phyloP scores from a whole-genome alignment of 2,329 filamentous ascomycete species.

The Paecilomyces niveus region DNA sequence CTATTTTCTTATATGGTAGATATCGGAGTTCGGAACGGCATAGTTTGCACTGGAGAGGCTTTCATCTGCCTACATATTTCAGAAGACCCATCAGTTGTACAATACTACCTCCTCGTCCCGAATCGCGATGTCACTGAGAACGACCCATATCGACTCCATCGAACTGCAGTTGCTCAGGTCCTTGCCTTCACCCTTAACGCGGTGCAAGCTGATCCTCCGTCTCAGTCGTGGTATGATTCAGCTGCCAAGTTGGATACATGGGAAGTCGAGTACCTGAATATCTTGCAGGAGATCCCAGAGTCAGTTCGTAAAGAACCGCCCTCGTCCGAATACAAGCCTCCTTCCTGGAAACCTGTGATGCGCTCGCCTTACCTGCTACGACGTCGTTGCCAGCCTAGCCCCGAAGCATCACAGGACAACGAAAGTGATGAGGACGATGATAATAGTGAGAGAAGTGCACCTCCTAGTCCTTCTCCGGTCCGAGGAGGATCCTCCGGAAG shows the following conservation, averaged over 20 bases:
- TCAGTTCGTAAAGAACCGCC: no score
- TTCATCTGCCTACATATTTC: slow-evolving; percentile 24
- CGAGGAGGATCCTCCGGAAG: slow-evolving; percentile 13
- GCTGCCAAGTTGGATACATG: slow-evolving; percentile 3
- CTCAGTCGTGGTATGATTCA: slow-evolving; percentile 17
- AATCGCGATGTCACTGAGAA: slow-evolving; percentile 16
- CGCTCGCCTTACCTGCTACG: no score
- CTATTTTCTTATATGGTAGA: slow-evolving; percentile 22
- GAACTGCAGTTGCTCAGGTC: slow-evolving; percentile 24
- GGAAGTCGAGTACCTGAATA: no score
- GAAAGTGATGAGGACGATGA: no score
- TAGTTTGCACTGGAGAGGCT: slow-evolving; percentile 22
- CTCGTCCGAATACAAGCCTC: no score
- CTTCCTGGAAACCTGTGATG: no score
- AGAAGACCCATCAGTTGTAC: slow-evolving; percentile 13
- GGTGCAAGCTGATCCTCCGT: slow-evolving; percentile 12
- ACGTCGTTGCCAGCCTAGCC: no score
- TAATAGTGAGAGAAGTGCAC: no score
- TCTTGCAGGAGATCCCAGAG: no score
- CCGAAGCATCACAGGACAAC: no score
- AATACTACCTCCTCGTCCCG: slow-evolving; percentile 19
- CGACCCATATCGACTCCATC: slow-evolving; percentile 18
- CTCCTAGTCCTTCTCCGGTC: no score
- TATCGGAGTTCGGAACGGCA: slow-evolving; percentile 16
- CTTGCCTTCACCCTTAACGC: slow-evolving; percentile 25